Evolutionary conservation across 2,329 filamentous ascomycete genomes (phyloP), one percentile per base, ranked within the genome.

Genomic region (Xenoacremonium recifei): DNA sequence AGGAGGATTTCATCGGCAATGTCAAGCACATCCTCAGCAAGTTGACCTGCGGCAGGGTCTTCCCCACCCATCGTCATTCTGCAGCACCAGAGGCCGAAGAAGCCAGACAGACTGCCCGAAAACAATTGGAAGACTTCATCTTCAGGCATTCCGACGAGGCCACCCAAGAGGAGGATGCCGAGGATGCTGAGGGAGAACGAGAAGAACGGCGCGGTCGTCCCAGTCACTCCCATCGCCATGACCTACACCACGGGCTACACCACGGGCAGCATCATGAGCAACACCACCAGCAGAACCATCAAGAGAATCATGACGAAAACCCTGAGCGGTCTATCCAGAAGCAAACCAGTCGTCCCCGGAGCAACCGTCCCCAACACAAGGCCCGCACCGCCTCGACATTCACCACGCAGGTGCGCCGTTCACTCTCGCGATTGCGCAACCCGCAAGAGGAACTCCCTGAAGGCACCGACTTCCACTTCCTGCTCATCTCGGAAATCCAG

Each of bases 401-500:
- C 15, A 55, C 76, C 17, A 64, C 51, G 11, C 40, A 37, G 71
- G 54, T 49, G 21, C 60, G 49, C 44, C 72, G 55, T 61, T 59
- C 61, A 1, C 45, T 63, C 4, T 65, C 67, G 5, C 55, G 61
- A 9, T 42, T 65, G 1, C 63, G 69, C n/a, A 57, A 66, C 35
- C 54, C 65, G 1, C 62, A 65, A 4, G 55, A 63, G 2, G 53
- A 61, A 6, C 54, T 77, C 3, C 75, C 75, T 1, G 54, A 54
- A 0, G 67, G 72, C 35, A 61, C 70, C 10, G 71, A 80, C 13
- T 78, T 84, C 23, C 77, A 79, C 35, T 72, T 84, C 25, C 69
- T 90, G 4, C 81, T 96, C 9, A 80, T 87, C 3, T 75, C 81
- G 23, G 84, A 87, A 49, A 93, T 96, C 42, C 72, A 79, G 12